Base-by-base conservation (phyloP, 352 stramenopile genomes). In the Phytophthora aleatoria region DNA sequence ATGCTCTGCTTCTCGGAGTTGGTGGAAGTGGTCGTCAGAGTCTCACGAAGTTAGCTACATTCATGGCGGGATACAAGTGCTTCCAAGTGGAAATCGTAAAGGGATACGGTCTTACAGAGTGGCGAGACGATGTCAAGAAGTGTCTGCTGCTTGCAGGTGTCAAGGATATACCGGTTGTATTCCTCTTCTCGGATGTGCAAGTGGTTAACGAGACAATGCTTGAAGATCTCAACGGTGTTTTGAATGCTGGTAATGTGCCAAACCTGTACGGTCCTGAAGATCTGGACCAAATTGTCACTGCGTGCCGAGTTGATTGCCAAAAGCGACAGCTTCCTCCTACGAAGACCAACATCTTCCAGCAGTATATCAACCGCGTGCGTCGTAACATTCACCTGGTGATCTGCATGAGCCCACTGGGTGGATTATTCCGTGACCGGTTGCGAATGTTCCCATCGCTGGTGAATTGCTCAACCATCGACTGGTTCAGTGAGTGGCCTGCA, bases 11-110 rank as follows among this genome's bases (percentile, higher is more conserved):
- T 39, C 74, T 98, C 3, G 95, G 95, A 7, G 93, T 98, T 2
- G 95, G 95, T 27, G 95, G 95, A 5, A 97, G 87, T 63, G 95
- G 95, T 5, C 85, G 95, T 5, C 95, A 98, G 64, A 96, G 83
- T 63, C 71, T 98, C 11, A 98, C 93, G 0, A 92, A 96, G 24
- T 76, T 98, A 1, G 92, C 95, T 9, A 92, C 90, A 0, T 98
- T 97, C 52, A 98, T 98, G 83, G 91, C 92, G 3, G 91, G 91
- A 0, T 98, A 97, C 71, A 87, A 94, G 31, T 88, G 96, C 12
- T 98, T 97, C 44, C 94, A 98, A 66, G 90, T 98, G n/a, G 95
- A 98, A 66, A 98, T 98, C 58, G 79, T 94, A 4, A 98, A 98
- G 57, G 92, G 90, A 6, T 98, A 98, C 57, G 91, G 94, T 10